A percentile compares a stretch with the other conserved stretches of the same genome.
Evolutionary conservation across 2,329 filamentous ascomycete genomes (phyloP).

Genomic region (Fusarium devonianum): DNA sequence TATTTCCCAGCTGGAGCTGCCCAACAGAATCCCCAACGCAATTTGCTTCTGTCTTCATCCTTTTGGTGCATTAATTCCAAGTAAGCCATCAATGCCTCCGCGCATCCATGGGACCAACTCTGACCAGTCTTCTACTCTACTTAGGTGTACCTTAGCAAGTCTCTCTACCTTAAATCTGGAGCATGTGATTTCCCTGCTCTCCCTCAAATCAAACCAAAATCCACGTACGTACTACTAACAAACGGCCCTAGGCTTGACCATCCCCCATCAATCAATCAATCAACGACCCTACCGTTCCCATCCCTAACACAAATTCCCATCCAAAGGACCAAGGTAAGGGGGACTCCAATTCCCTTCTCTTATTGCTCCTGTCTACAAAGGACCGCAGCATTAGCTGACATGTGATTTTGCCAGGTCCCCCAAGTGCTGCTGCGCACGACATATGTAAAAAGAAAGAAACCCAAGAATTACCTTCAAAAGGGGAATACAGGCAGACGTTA

Average conservation of each 20-base stretch:
- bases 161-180: not conserved
- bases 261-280: not conserved
- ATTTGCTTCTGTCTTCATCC: slow-evolving; percentile 8
- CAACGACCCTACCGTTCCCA: no score
- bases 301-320: no score
- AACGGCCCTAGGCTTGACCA: not conserved
- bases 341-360: not conserved
- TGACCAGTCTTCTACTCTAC: not conserved
- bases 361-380: not conserved
- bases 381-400: not conserved
- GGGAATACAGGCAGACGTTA: not conserved
- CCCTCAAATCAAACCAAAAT: not conserved
- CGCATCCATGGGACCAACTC: no score
- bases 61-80: not conserved
- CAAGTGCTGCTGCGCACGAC: no score
- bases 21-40: slow-evolving; percentile 31
- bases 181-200: slow-evolving; percentile 26
- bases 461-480: not conserved
- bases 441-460: no score
- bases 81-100: not conserved
- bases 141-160: not conserved
- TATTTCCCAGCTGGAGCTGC: slow-evolving; percentile 5
- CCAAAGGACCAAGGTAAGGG: no score
- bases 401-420: no score
- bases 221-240: not conserved